Conservation (phyloP, 2,329 filamentous ascomycete genomes). For the Diplodia scrobiculata region DNA sequence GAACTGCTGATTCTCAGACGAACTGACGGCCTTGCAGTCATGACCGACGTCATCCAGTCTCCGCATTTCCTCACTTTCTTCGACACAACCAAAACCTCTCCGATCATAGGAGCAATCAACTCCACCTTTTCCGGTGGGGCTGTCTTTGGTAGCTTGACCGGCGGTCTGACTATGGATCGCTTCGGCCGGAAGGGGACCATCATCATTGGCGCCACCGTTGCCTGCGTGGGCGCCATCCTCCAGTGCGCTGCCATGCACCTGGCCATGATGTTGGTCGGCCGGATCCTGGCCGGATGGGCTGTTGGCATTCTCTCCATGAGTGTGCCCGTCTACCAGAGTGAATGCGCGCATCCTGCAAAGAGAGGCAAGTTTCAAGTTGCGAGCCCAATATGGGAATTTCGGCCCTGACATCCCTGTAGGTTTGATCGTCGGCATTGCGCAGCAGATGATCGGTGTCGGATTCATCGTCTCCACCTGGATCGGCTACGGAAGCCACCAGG, state of each 20-base stretch:
- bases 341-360: constrained; percentile 61
- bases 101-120: constrained; percentile 64
- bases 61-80: constrained; percentile 62
- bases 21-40: constrained; percentile 36
- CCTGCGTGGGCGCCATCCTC: constrained; percentile 60
- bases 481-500: constrained; percentile 49
- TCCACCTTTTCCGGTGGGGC: constrained; percentile 64
- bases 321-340: constrained; percentile 65
- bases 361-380: constrained; percentile 47
- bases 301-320: constrained; percentile 62
- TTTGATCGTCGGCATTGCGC: constrained; percentile 59
- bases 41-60: constrained; percentile 58
- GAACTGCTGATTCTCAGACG: constrained; percentile 24
- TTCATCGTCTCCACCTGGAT: constrained; percentile 60
- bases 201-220: constrained; percentile 61
- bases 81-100: constrained; percentile 52
- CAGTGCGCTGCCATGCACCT: constrained; percentile 61
- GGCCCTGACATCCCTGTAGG: constrained; percentile 32
- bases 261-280: constrained; percentile 60
- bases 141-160: constrained; percentile 56
- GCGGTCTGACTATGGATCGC: constrained; percentile 62
- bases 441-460: constrained; percentile 61
- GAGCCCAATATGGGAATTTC: neutral
- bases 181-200: constrained; percentile 63
- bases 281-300: constrained; percentile 62